Evolutionary conservation across 2,329 filamentous ascomycete species (phyloP).

Genomic region (Diaporthe citri): DNA sequence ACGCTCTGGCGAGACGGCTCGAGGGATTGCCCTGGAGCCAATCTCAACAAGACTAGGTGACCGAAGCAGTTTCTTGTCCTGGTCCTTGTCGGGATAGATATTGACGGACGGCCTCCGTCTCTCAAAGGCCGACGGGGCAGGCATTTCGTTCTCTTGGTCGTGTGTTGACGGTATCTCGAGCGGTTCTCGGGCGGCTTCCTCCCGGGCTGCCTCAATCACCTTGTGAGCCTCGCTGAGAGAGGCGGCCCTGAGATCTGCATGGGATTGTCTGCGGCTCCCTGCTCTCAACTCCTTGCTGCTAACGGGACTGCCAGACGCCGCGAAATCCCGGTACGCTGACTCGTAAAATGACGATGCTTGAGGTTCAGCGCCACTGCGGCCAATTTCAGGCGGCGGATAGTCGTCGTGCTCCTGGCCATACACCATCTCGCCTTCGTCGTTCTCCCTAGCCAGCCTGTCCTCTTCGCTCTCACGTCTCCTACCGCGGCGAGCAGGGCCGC

Average conservation of each 20-base stretch:
- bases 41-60: conserved; percentile 60
- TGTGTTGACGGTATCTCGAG: conserved; percentile 71
- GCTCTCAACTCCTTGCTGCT: conserved; percentile 61
- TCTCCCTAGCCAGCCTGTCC: conserved; percentile 54
- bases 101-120: conserved; percentile 62
- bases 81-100: conserved; percentile 64
- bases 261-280: conserved; percentile 55
- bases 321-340: conserved; percentile 60
- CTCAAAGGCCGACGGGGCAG: conserved; percentile 75
- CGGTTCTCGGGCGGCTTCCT: conserved; percentile 55
- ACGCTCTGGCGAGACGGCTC: conserved; percentile 65
- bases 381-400: conserved; percentile 52
- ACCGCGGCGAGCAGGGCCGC: conserved; percentile 82
- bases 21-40: conserved; percentile 50
- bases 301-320: conserved; percentile 70
- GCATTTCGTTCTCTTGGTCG: conserved; percentile 85
- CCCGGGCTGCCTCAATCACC: conserved; percentile 47
- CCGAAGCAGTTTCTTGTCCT: conserved; percentile 65
- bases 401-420: conserved; percentile 58
- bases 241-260: conserved; percentile 51
- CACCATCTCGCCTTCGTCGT: conserved; percentile 57
- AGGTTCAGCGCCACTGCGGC: conserved; percentile 52
- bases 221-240: conserved; percentile 50
- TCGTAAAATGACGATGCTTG: conserved; percentile 60
- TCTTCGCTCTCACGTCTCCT: conserved; percentile 76